phyloP scores from a whole-genome alignment of 2,329 filamentous ascomycete genomes.

The Apiospora kogelbergensis region DNA sequence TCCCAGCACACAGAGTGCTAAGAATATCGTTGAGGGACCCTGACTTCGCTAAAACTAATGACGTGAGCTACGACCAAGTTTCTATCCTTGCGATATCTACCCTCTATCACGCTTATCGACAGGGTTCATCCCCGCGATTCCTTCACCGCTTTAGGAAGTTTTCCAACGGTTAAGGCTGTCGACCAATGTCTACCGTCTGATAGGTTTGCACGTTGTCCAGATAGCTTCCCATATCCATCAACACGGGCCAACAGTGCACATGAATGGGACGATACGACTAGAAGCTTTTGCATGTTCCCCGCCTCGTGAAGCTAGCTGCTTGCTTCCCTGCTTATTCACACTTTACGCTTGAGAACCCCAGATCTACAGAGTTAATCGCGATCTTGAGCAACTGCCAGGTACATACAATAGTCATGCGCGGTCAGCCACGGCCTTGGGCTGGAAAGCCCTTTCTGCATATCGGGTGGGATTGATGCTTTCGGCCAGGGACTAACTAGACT shows the following conservation, averaged over 20 bases:
- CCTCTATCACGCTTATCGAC: not conserved
- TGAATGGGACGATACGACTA: not conserved
- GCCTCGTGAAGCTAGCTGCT: not conserved
- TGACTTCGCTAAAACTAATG: not conserved
- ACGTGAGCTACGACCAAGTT: conserved; percentile 1
- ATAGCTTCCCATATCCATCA: not conserved
- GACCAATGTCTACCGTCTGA: not conserved
- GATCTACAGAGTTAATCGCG: conserved; percentile 1
- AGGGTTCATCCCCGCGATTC: not conserved
- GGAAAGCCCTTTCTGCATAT: not conserved
- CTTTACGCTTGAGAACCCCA: not conserved
- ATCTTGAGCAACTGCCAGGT: not conserved
- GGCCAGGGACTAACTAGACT: not conserved
- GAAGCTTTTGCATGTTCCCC: not conserved
- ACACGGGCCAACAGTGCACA: not conserved
- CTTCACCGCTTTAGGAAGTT: conserved; percentile 6
- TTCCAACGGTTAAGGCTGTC: conserved; percentile 5
- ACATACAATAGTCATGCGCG: not conserved
- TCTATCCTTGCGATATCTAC: not conserved
- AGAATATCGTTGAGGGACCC: not conserved
- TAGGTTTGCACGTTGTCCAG: not conserved
- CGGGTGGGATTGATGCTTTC: not conserved
- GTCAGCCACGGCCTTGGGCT: not conserved
- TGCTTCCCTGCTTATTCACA: not conserved
- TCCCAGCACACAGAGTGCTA: not conserved